Percentiles rank a stretch among this genome's conserved stretches.
Conservation (phyloP, 2,329 filamentous ascomycete genomes). For the Fusarium acutatum region DNA sequence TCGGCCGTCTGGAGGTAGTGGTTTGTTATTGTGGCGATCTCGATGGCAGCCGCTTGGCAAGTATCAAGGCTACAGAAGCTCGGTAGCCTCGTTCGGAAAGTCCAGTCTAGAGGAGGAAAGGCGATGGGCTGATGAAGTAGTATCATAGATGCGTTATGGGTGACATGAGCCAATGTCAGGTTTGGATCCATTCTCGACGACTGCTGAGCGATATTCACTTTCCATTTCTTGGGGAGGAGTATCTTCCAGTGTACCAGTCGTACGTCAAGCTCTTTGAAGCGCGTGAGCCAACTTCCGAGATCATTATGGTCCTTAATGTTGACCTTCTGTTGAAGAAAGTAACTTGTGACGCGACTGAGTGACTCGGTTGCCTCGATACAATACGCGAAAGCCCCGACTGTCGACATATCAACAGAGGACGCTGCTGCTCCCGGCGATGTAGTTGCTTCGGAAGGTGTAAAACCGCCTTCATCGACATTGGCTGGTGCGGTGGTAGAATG, state of each 20-base stretch:
- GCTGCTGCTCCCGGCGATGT: background rate
- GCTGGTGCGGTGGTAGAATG: constrained; percentile 35
- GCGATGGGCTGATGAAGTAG: constrained; percentile 58
- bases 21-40: background rate
- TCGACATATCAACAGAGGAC: constrained; percentile 42
- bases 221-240: background rate
- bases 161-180: constrained; percentile 57
- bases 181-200: constrained; percentile 55
- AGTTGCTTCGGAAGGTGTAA: background rate
- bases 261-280: constrained; percentile 58
- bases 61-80: background rate
- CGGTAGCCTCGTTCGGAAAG: constrained; percentile 42
- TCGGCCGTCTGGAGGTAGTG: background rate
- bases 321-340: constrained; percentile 55
- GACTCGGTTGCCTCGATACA: constrained; percentile 57
- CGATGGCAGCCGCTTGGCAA: background rate
- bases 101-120: constrained; percentile 48
- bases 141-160: constrained; percentile 59
- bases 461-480: background rate
- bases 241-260: constrained; percentile 48
- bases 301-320: constrained; percentile 50
- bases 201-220: constrained; percentile 31
- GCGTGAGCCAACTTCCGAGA: constrained; percentile 51
- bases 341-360: constrained; percentile 53
- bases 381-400: constrained; percentile 56